Evolutionary conservation across 768 basidiomycete species (phyloP), one percentile per base, ranked within the genome.

Genomic region (Postia placenta): DNA sequence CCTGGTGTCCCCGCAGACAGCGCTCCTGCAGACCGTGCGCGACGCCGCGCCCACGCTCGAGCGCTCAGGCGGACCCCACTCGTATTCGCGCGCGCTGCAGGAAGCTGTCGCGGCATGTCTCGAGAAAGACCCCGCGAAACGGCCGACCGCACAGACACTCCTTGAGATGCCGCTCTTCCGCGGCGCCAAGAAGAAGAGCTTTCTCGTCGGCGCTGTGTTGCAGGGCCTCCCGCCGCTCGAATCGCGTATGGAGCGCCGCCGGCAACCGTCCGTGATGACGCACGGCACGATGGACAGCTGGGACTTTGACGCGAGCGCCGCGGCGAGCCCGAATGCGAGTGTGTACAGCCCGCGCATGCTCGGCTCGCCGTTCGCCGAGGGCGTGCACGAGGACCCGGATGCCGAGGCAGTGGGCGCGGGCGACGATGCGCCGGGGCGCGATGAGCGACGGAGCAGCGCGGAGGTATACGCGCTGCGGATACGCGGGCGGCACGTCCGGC

Each of bases 91-190:
- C 47, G 75, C 78, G 0, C 90, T 95, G 69, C 84, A 87, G 53
- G 91, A 93, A 48, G 74, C 93, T 43, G 74, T 96, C 14, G 86
- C 87, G 43, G 75, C 76, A 11, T 96, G 94, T 63, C 75, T 97
- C 40, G 70, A 74, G 49, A 95, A 95, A 64, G 89, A 96, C 61
- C 92, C 94, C 4, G 71, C 77, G 5, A 75, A 80, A 60, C 77
- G 92, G 19, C 92, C 92, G 24, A 83, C 83, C 2, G 85, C 93
- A 4, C 76, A 74, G 43, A 75, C 87, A 52, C 72, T 96, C n/a
- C 71, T 94, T 3, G 78, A 83, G 50, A 82, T 79, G 11, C 73
- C 80, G 1, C 92, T 94, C 64, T 90, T 97, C 70, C 87, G 75
- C 63, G 67, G 66, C 23, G 80, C 90, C 3, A 92, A 88, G 71